Conservation (phyloP, 371 early-diverging fungal species). For the Dinochytrium kinnereticum region DNA sequence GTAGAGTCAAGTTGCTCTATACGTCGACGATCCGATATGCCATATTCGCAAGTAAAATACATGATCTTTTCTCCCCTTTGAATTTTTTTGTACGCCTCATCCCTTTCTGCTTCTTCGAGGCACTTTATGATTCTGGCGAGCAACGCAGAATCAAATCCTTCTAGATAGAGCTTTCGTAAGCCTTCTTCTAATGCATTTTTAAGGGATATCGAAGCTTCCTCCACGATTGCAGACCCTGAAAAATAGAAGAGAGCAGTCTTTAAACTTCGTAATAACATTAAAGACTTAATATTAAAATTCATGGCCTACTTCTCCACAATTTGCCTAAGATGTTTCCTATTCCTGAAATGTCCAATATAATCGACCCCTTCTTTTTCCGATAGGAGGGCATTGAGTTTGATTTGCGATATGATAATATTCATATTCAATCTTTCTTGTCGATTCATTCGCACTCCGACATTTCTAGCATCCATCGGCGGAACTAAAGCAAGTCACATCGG, state of each 20-base stretch:
- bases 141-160: constrained; percentile 8
- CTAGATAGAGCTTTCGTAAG: neutral
- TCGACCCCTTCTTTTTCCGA: constrained; percentile 53
- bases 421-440: constrained; percentile 66
- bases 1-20: too few species aligned
- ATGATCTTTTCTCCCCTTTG: constrained; percentile 18
- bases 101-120: neutral
- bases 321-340: constrained; percentile 58
- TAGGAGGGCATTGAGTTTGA: constrained; percentile 61
- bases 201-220: constrained; percentile 10
- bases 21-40: neutral
- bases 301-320: constrained; percentile 57
- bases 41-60: neutral
- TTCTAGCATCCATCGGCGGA: constrained; percentile 64
- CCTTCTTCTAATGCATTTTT: constrained; percentile 16
- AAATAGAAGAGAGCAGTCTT: constrained; percentile 72
- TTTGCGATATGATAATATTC: constrained; percentile 56
- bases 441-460: constrained; percentile 63
- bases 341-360: constrained; percentile 71
- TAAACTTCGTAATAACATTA: constrained; percentile 32
- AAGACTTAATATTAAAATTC: neutral
- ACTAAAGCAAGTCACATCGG: constrained; percentile 32
- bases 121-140: constrained; percentile 14
- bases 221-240: constrained; percentile 49
- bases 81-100: constrained; percentile 12